Conservation (phyloP, 352 stramenopile genomes). For the Phytophthora ramorum region DNA sequence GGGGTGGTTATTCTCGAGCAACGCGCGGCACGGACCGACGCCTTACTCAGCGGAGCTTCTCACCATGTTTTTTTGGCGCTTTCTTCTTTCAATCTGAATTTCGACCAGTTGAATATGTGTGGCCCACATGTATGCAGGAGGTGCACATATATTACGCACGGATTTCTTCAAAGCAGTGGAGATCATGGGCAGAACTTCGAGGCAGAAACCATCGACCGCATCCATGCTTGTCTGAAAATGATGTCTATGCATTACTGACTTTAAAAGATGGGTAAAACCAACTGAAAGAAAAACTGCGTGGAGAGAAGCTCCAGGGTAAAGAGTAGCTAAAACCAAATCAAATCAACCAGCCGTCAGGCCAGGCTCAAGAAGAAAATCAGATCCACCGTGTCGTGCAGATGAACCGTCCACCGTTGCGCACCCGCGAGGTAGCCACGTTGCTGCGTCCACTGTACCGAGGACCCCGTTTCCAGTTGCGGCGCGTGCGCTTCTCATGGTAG, state of each 20-base stretch:
- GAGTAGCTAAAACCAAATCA: conserved; percentile 42
- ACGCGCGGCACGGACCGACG: not conserved
- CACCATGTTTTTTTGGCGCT: conserved; percentile 36
- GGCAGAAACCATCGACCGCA: too few species aligned
- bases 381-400: conserved; percentile 86
- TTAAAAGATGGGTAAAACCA: conserved; percentile 35
- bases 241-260: conserved; percentile 43
- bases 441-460: conserved; percentile 83
- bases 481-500: conserved; percentile 82
- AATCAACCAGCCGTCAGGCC: conserved; percentile 32
- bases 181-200: too few species aligned
- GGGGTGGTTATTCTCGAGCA: not conserved
- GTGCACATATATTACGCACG: too few species aligned
- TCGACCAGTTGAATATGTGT: not conserved
- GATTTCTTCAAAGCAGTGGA: too few species aligned
- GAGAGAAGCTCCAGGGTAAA: conserved; percentile 46
- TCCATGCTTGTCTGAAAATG: conserved; percentile 32
- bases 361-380: conserved; percentile 47
- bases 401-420: conserved; percentile 85
- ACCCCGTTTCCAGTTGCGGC: conserved; percentile 86
- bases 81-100: conserved; percentile 18
- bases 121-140: not conserved
- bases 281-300: conserved; percentile 41
- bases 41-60: conserved; percentile 10
- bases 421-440: conserved; percentile 79